These are phyloP conservation scores for Eudorina sp. DNA, from an alignment of 139 green algal species.

Conservation along the genomic window DNA sequence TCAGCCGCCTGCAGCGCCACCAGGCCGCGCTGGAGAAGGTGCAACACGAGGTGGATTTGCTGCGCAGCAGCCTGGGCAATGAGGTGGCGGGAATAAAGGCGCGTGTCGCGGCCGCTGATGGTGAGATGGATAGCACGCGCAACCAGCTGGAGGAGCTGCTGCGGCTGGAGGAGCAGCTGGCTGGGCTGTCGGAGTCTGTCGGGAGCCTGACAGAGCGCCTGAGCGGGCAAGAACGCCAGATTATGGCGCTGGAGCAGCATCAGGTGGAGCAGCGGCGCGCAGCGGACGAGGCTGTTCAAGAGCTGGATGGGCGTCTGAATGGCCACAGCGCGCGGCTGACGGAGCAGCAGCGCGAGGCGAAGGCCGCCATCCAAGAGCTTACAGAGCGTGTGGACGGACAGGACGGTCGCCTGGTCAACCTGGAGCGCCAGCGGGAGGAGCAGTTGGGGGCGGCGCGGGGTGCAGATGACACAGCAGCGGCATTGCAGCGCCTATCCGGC, in stretches of 20 bases:
- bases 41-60: constrained; percentile 9
- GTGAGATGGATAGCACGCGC: neutral
- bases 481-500: no score
- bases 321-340: neutral
- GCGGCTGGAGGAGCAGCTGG: neutral
- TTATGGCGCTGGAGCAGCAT: neutral
- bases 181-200: neutral
- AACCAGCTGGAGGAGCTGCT: neutral
- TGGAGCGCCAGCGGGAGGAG: no score
- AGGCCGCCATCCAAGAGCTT: neutral
- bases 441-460: no score
- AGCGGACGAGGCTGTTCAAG: neutral
- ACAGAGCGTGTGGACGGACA: neutral
- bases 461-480: no score
- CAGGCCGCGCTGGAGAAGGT: constrained; percentile 13
- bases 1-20: constrained; percentile 32
- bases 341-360: neutral
- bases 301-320: neutral
- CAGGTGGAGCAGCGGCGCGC: constrained; percentile 1
- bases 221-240: neutral
- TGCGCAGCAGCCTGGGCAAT: neutral
- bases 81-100: neutral
- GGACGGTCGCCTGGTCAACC: no score
- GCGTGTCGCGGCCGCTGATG: neutral
- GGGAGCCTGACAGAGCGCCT: neutral